A percentile compares a stretch with the other conserved stretches of the same genome.
These are phyloP conservation scores for Ilex paraguariensis DNA, from an alignment of 305 asterid genomes.

Conservation along the genomic window DNA sequence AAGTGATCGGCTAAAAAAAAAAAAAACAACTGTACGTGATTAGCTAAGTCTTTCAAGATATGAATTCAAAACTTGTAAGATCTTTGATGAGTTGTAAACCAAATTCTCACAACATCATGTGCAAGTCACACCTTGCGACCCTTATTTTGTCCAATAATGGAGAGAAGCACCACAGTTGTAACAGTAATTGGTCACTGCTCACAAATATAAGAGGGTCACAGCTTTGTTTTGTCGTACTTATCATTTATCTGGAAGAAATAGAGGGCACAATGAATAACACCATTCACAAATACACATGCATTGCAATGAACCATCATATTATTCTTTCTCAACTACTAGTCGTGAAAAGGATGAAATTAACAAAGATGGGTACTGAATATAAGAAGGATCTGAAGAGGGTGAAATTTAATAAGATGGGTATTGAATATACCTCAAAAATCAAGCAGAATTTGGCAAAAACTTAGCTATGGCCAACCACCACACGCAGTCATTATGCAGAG, in stretches of 20 bases:
- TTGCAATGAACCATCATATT: constrained; percentile 1
- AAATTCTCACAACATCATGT: too few species aligned
- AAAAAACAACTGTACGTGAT: too few species aligned
- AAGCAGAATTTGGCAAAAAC: constrained; percentile 26
- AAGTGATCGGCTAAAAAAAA: too few species aligned
- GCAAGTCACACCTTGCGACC: too few species aligned
- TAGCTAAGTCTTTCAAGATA: too few species aligned
- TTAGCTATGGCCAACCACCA: constrained; percentile 19
- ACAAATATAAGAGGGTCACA: not conserved
- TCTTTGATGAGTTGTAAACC: too few species aligned
- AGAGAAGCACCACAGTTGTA: too few species aligned
- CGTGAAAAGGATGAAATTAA: not conserved
- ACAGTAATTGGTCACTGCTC: too few species aligned
- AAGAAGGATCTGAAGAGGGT: constrained; percentile 2
- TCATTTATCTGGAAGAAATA: constrained; percentile 14
- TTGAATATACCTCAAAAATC: constrained; percentile 37
- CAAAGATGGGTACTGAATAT: constrained; percentile 10
- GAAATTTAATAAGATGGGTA: constrained; percentile 2
- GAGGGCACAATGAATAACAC: constrained; percentile 15
- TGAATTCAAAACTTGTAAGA: too few species aligned
- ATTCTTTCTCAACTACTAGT: too few species aligned
- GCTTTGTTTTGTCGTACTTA: constrained; percentile 20
- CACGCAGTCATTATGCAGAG: constrained; percentile 18
- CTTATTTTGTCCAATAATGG: too few species aligned
- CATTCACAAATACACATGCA: constrained; percentile 1